Percentiles rank a stretch among this genome's conserved stretches.
These are phyloP conservation scores for Pestalotiopsis sp. DNA, from an alignment of 2,329 filamentous ascomycete genomes.

Conservation along the genomic window DNA sequence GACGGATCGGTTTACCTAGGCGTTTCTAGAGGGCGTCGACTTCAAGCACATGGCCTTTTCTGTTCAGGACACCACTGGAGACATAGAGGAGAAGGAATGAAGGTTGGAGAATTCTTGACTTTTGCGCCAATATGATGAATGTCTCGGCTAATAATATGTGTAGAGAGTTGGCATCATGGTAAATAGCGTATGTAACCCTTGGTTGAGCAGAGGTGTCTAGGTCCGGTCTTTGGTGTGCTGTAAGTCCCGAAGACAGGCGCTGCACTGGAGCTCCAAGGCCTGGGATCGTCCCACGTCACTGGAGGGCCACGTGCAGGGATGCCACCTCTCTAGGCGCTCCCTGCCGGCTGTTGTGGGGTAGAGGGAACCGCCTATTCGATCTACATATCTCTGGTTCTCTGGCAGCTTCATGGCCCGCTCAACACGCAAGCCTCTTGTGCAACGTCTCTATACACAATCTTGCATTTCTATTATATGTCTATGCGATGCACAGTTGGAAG, in stretches of 20 bases:
- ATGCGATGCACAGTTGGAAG: no score
- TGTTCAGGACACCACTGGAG: neutral
- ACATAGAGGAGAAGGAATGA: neutral
- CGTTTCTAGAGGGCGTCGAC: neutral
- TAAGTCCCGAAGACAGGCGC: neutral
- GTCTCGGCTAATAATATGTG: constrained; percentile 2
- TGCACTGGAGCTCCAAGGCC: neutral
- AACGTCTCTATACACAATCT: neutral
- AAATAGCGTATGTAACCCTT: neutral
- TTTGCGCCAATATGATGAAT: neutral
- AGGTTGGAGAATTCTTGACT: neutral
- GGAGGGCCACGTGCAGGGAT: neutral
- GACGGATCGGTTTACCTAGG: neutral
- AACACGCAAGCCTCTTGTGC: neutral
- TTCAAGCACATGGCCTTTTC: neutral
- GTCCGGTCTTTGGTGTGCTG: neutral
- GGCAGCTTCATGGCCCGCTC: neutral
- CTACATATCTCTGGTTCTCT: neutral
- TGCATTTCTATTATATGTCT: neutral
- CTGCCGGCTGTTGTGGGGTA: neutral
- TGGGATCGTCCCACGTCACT: neutral
- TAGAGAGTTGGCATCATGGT: constrained; percentile 3
- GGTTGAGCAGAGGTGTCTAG: neutral
- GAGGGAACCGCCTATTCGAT: neutral
- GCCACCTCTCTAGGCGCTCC: neutral